Conservation (phyloP, 108 stramenopile species). For the Craspedostauros australis region DNA sequence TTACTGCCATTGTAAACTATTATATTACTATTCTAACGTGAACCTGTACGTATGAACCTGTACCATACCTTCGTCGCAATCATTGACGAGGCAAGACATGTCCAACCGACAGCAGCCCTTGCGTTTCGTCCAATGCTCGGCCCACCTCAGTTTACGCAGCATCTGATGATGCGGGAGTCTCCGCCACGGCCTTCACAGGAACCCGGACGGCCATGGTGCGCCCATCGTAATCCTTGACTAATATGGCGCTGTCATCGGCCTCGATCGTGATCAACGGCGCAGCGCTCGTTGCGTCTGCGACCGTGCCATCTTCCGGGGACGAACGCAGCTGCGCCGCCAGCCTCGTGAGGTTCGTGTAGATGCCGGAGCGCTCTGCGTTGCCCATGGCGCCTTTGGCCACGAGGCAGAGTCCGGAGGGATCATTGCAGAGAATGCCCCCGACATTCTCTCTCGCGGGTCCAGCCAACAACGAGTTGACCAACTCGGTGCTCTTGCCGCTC, state of each 20-base stretch:
- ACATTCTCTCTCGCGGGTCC: too few species aligned
- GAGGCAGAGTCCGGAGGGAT: constrained; percentile 53
- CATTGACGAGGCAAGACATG: not conserved
- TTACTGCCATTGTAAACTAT: too few species aligned
- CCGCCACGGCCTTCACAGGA: constrained; percentile 34
- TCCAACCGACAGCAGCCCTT: not conserved
- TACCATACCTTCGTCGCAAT: not conserved
- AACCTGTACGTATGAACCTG: not conserved
- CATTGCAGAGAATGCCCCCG: constrained; percentile 59
- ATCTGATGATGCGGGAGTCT: not conserved
- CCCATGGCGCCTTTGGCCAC: constrained; percentile 40
- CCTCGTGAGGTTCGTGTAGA: constrained; percentile 48
- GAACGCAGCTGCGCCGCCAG: constrained; percentile 57
- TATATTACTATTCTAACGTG: not conserved
- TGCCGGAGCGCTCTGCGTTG: constrained; percentile 19
- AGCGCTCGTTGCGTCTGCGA: constrained; percentile 2
- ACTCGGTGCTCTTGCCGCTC: too few species aligned
- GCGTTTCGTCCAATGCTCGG: not conserved
- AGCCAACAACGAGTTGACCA: too few species aligned
- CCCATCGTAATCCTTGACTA: constrained; percentile 69
- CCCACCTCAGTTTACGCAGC: not conserved
- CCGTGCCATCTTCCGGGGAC: constrained; percentile 10
- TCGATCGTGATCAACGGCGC: constrained; percentile 59
- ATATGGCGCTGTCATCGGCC: constrained; percentile 34
- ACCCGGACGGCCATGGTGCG: constrained; percentile 52